Base-by-base conservation (phyloP, 306 rosid genomes). In the Cicer yamashitae region DNA sequence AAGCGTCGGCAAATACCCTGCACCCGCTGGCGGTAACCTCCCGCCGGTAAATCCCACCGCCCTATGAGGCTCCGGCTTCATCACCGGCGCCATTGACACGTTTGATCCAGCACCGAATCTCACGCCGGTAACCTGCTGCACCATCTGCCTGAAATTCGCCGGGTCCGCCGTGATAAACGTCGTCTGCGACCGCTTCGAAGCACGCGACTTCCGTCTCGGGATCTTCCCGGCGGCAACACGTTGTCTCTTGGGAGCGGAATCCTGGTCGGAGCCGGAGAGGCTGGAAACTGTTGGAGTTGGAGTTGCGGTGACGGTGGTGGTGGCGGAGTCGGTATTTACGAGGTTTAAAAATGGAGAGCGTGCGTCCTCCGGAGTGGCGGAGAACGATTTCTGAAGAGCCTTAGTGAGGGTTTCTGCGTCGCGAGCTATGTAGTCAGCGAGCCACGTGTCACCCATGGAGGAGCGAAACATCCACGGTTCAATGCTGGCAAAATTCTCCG, bases 81-180 rank as follows among this genome's bases (percentile, higher is more conserved):
- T 22, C 14, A 90, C 56, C 62, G 91, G 89, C 10, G 81, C 76
- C 83, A 84, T 11, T 44, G 74, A 58, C 4, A 71, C 25, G 8
- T 72, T 82, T 6, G 81, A 67, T 70, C 79, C 71, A 0, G 7
- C 78, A 0, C 75, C 77, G 25, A 85, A 78, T 50, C 91, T 69
- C 6, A 80, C 96, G 0, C 98, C 98, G 22, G 98, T 94, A 11
- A 94, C 91, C 82, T 89, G 98, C 70, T 94, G 98, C 56, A 94
- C 98, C 98, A 94, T 87, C 82, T 91, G 92, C 0, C 98, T 86
- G 87, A 94, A 94, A 62, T 94, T 90, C 7, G 91, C 83, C 4
- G 98, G 88, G 89, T 94, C 98, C 0, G 98, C 97, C 20, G 93
- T 79, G 59, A 94, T 94, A 80, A 89, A 91, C 17, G 96, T 94